Evolutionary conservation across 2,329 filamentous ascomycete genomes (phyloP).

Genomic region (Verticillium dahliae): DNA sequence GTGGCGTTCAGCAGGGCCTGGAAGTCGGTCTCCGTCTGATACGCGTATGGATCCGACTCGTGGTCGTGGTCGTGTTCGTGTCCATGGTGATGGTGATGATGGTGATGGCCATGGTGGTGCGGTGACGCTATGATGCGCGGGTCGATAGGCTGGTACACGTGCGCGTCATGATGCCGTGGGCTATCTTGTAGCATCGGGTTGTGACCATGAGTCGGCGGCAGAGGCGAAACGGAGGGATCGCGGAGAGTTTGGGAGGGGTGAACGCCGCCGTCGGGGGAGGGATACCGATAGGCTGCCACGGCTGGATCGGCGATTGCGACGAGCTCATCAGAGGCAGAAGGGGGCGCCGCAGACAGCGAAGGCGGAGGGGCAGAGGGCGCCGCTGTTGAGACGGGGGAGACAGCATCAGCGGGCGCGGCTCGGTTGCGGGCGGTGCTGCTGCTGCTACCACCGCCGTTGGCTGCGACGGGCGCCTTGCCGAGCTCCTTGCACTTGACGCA

Average conservation of each 20-base stretch:
- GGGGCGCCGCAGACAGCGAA: background rate
- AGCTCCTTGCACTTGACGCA: slow-evolving; percentile 84
- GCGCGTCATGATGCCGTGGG: slow-evolving; percentile 14
- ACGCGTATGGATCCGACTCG: slow-evolving; percentile 10
- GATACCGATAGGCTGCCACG: background rate
- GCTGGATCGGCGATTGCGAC: background rate
- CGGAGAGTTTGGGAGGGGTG: slow-evolving; percentile 30
- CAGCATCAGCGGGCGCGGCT: background rate
- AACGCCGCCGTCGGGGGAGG: slow-evolving; percentile 10
- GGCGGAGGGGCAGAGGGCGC: background rate
- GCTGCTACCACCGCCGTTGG: slow-evolving; percentile 1
- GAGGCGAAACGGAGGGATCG: slow-evolving; percentile 15
- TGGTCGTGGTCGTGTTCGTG: slow-evolving; percentile 13
- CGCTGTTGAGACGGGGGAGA: background rate
- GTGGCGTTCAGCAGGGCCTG: slow-evolving; percentile 46
- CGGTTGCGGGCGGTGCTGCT: background rate
- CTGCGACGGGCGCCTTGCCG: slow-evolving; percentile 42
- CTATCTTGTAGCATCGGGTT: slow-evolving; percentile 25
- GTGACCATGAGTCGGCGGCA: slow-evolving; percentile 16
- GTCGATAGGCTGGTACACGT: slow-evolving; percentile 47
- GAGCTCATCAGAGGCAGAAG: background rate
- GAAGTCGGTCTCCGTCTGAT: slow-evolving; percentile 38
- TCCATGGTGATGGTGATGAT: slow-evolving; percentile 4
- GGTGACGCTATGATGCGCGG: slow-evolving; percentile 50
- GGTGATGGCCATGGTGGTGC: slow-evolving; percentile 21